Conservation (phyloP, 2,329 filamentous ascomycete species). For the Achaetomium macrosporum region DNA sequence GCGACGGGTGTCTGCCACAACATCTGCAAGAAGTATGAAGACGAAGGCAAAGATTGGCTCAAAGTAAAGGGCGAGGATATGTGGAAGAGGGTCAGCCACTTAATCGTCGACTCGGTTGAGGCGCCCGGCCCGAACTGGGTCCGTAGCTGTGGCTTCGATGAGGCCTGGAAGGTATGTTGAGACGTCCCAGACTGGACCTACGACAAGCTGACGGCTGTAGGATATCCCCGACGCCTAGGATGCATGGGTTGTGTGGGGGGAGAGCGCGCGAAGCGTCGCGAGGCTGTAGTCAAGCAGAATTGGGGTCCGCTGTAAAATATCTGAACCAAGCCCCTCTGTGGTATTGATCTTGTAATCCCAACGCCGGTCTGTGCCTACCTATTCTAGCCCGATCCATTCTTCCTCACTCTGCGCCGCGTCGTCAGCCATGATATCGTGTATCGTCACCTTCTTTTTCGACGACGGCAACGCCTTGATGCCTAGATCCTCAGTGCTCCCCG, state of each 20-base stretch:
- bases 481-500: constrained; percentile 19
- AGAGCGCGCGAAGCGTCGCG: background rate
- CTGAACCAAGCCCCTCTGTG: constrained; percentile 6
- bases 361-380: constrained; percentile 23
- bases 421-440: constrained; percentile 29
- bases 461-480: constrained; percentile 29
- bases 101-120: constrained; percentile 59
- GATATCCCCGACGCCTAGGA: constrained; percentile 13
- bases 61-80: constrained; percentile 48
- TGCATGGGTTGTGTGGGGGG: background rate
- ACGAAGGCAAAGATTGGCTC: constrained; percentile 42
- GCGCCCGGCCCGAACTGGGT: constrained; percentile 51
- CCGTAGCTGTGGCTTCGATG: constrained; percentile 54
- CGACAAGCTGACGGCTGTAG: constrained; percentile 3
- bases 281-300: background rate
- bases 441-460: constrained; percentile 20
- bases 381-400: constrained; percentile 46
- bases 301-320: background rate
- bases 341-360: constrained; percentile 19
- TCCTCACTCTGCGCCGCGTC: constrained; percentile 33
- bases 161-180: constrained; percentile 53
- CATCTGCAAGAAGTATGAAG: constrained; percentile 40
- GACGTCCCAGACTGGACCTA: no score
- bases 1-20: constrained; percentile 61
- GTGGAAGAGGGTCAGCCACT: constrained; percentile 56